Conservation (phyloP, 345 rosid genomes). For the Gossypium anomalum region DNA sequence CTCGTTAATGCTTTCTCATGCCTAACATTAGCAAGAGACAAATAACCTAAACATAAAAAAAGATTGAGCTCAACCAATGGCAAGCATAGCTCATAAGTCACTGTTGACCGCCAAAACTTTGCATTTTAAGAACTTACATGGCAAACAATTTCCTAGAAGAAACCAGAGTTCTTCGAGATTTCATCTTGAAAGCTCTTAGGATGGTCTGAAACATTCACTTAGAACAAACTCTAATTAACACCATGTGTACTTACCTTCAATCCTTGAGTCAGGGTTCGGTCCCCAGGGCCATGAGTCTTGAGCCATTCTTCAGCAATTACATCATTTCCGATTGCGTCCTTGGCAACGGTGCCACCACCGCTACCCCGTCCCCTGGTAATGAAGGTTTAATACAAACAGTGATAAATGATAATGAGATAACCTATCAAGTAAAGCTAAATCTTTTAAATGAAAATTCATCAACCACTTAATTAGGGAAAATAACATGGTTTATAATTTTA, state of each 20-base stretch:
- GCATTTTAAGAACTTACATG: not conserved
- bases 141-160: not conserved
- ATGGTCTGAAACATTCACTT: not conserved
- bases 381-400: not conserved
- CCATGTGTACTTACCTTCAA: constrained; percentile 51
- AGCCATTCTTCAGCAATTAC: constrained; percentile 70
- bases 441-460: not conserved
- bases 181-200: not conserved
- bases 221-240: not conserved
- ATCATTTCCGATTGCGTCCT: constrained; percentile 90
- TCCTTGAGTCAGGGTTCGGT: constrained; percentile 83
- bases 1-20: no score
- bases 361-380: constrained; percentile 44
- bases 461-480: not conserved
- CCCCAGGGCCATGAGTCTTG: constrained; percentile 80
- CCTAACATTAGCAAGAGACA: not conserved
- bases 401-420: not conserved
- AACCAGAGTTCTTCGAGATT: not conserved
- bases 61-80: not conserved
- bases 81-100: not conserved
- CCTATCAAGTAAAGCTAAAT: not conserved
- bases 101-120: no score
- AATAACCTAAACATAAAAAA: not conserved
- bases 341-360: constrained; percentile 73
- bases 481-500: no score